Evolutionary conservation across 352 stramenopile genomes (phyloP).

Genomic region (Phytopythium chamaehyphon): DNA sequence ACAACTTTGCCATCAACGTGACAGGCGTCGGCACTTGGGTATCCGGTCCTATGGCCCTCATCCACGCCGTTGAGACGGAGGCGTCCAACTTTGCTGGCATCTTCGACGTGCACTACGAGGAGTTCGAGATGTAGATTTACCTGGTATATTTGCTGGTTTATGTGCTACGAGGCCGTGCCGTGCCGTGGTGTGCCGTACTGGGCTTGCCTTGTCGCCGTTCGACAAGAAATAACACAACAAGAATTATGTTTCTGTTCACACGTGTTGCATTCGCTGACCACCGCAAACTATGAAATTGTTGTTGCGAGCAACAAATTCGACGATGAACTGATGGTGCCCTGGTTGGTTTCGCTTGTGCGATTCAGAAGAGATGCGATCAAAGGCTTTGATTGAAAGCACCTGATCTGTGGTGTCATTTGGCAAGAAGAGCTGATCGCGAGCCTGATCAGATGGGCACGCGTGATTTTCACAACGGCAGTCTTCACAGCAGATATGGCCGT

Average conservation of each 20-base stretch:
- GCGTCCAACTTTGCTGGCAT: conserved; percentile 74
- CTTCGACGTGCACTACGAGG: conserved; percentile 87
- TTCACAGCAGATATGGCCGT: too few species aligned
- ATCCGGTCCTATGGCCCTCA: conserved; percentile 76
- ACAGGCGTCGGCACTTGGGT: conserved; percentile 82
- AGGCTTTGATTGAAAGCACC: too few species aligned
- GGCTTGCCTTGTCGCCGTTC: background rate
- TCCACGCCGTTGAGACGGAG: conserved; percentile 72
- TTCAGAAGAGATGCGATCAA: too few species aligned
- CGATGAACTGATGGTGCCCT: too few species aligned
- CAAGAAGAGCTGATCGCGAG: too few species aligned
- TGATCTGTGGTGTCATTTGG: too few species aligned
- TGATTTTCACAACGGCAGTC: too few species aligned
- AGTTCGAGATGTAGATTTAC: conserved; percentile 84
- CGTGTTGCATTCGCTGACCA: background rate
- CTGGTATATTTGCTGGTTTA: background rate
- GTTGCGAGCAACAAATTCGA: too few species aligned
- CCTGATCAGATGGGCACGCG: too few species aligned
- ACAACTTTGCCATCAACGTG: conserved; percentile 80
- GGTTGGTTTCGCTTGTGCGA: too few species aligned
- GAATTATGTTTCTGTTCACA: background rate
- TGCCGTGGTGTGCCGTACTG: background rate
- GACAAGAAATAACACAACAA: background rate
- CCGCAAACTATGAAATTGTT: too few species aligned
- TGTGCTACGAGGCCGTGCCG: background rate